These are phyloP conservation scores for Clarkia xantiana DNA, from an alignment of 345 rosid genomes.

Conservation along the genomic window DNA sequence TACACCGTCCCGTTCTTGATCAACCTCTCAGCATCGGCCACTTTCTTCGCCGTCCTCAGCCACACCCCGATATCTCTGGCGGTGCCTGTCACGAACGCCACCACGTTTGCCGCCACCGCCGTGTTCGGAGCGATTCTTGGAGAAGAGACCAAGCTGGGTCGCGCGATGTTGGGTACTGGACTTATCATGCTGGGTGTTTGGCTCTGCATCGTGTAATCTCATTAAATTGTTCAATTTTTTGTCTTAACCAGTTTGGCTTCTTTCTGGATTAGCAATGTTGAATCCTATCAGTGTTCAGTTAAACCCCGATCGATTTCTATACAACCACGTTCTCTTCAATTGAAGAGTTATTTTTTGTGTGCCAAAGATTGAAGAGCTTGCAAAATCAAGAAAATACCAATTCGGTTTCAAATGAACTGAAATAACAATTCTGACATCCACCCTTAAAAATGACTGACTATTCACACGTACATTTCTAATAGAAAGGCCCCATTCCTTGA, in stretches of 20 bases:
- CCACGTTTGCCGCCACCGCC: conserved; percentile 86
- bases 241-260: background rate
- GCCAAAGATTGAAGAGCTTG: too few species aligned
- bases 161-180: conserved; percentile 47
- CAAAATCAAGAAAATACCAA: too few species aligned
- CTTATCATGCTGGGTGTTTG: conserved; percentile 65
- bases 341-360: too few species aligned
- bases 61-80: conserved; percentile 68
- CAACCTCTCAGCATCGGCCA: conserved; percentile 82
- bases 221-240: background rate
- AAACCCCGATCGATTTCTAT: too few species aligned
- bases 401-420: too few species aligned
- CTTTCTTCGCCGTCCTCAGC: conserved; percentile 64
- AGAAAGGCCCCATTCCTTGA: too few species aligned
- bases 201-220: conserved; percentile 42
- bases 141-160: conserved; percentile 31
- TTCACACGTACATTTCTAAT: too few species aligned
- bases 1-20: conserved; percentile 71
- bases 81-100: conserved; percentile 87
- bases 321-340: too few species aligned
- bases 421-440: too few species aligned
- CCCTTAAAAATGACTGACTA: too few species aligned
- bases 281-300: too few species aligned
- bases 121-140: conserved; percentile 25
- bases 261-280: background rate